Conservation (phyloP, 306 rosid species). For the Hippophae rhamnoides region DNA sequence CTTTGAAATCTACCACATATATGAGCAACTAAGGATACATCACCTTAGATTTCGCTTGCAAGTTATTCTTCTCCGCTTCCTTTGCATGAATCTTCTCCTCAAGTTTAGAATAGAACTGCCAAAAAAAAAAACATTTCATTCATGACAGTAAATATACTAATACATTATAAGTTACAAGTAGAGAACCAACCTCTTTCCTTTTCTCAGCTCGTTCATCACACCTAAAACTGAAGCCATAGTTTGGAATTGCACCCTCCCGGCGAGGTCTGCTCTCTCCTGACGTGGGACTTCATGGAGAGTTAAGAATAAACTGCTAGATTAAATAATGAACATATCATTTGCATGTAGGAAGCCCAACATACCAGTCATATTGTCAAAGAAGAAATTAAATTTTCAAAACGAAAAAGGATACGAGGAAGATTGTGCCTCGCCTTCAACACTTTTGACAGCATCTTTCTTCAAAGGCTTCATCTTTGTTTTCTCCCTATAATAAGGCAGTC, state of each 20-base stretch:
- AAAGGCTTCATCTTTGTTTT: slow-evolving; percentile 32
- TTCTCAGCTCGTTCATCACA: slow-evolving; percentile 93
- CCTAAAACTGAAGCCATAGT: slow-evolving; percentile 87
- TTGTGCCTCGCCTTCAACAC: slow-evolving; percentile 48
- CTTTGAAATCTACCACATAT: slow-evolving; percentile 3
- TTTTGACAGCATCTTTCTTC: slow-evolving; percentile 37
- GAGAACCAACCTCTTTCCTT: slow-evolving; percentile 62
- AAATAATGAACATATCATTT: slow-evolving; percentile 1
- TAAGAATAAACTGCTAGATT: slow-evolving; percentile 33
- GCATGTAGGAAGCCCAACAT: slow-evolving; percentile 8
- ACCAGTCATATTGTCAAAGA: slow-evolving; percentile 12
- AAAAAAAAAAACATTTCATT: slow-evolving; percentile 22
- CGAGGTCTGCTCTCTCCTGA: slow-evolving; percentile 54
- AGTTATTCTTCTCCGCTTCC: slow-evolving; percentile 72
- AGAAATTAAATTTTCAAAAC: slow-evolving; percentile 8
- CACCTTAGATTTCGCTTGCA: slow-evolving; percentile 95
- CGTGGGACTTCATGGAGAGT: slow-evolving; percentile 45
- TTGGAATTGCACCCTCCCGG: slow-evolving; percentile 64
- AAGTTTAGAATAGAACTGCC: slow-evolving; percentile 85
- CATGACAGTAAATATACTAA: slow-evolving; percentile 2
- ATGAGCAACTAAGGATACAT: slow-evolving; percentile 16
- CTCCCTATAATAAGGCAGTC: slow-evolving; percentile 49
- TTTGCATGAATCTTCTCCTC: slow-evolving; percentile 97
- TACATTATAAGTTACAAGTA: slow-evolving; percentile 11
- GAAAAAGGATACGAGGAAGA: slow-evolving; percentile 70